These are phyloP conservation scores for Tulasnella sp. DNA, from an alignment of 768 basidiomycete species.

Conservation along the genomic window DNA sequence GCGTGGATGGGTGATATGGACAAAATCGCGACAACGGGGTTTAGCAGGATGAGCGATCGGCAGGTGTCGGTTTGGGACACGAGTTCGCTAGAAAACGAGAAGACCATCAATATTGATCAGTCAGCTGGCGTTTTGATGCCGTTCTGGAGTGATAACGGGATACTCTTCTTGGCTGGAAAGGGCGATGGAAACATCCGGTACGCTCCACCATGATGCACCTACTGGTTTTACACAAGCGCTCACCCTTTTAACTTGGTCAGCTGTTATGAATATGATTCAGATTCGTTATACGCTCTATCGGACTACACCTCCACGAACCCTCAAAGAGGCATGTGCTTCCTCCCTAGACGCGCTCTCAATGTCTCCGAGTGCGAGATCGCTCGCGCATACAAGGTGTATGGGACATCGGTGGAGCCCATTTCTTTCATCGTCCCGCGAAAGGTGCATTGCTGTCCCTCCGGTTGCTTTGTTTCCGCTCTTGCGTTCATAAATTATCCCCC, in stretches of 20 bases:
- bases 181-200: conserved; percentile 91
- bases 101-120: conserved; percentile 74
- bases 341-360: conserved; percentile 82
- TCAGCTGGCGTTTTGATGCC: conserved; percentile 93
- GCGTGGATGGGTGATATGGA: conserved; percentile 86
- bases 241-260: not conserved
- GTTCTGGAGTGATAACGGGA: conserved; percentile 92
- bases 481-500: conserved; percentile 7
- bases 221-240: not conserved
- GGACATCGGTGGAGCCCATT: conserved; percentile 71
- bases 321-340: conserved; percentile 94
- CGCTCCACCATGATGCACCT: not conserved
- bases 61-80: conserved; percentile 89
- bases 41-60: conserved; percentile 92
- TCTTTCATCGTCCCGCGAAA: conserved; percentile 92
- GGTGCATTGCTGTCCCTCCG: conserved; percentile 33
- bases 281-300: conserved; percentile 60
- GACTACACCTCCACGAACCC: conserved; percentile 88
- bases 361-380: conserved; percentile 92
- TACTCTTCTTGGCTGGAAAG: conserved; percentile 57
- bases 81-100: conserved; percentile 59
- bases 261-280: conserved; percentile 89
- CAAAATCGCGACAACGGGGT: conserved; percentile 88
- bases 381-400: conserved; percentile 80
- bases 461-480: no score